phyloP scores from a whole-genome alignment of 257 asterid genomes.

The Solanum bulbocastanum region DNA sequence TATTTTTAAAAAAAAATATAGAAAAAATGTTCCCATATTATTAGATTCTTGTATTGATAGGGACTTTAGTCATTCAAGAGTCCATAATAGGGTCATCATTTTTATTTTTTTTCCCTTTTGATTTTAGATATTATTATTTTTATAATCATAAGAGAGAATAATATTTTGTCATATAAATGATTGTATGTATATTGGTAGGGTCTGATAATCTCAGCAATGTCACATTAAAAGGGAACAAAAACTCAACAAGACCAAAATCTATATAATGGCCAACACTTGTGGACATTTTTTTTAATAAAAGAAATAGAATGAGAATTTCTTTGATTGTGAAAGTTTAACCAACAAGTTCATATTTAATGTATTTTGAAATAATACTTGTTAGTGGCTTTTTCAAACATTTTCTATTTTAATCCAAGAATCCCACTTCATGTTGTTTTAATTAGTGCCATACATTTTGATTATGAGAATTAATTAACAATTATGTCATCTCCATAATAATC shows the following conservation, averaged over 20 bases:
- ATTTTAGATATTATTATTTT: background rate
- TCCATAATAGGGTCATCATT: background rate
- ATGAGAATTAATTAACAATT: background rate
- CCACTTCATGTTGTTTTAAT: background rate
- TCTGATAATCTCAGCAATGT: background rate
- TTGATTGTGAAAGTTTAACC: background rate
- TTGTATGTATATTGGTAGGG: constrained; percentile 2
- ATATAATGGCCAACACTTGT: background rate
- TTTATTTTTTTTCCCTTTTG: background rate
- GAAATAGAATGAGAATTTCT: background rate
- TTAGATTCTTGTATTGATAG: background rate
- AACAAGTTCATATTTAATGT: background rate
- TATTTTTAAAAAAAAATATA: background rate
- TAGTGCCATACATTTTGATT: background rate
- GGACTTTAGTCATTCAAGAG: background rate
- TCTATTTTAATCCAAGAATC: background rate
- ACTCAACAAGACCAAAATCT: background rate
- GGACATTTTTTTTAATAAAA: background rate
- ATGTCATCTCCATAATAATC: background rate
- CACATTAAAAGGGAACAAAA: background rate
- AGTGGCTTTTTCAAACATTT: background rate
- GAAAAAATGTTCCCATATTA: background rate
- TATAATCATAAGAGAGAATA: background rate
- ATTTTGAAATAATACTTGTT: background rate
- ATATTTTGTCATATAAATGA: background rate